Evolutionary conservation across 192 early-diverging fungal species (phyloP).

Genomic region (Coemansia sp.): DNA sequence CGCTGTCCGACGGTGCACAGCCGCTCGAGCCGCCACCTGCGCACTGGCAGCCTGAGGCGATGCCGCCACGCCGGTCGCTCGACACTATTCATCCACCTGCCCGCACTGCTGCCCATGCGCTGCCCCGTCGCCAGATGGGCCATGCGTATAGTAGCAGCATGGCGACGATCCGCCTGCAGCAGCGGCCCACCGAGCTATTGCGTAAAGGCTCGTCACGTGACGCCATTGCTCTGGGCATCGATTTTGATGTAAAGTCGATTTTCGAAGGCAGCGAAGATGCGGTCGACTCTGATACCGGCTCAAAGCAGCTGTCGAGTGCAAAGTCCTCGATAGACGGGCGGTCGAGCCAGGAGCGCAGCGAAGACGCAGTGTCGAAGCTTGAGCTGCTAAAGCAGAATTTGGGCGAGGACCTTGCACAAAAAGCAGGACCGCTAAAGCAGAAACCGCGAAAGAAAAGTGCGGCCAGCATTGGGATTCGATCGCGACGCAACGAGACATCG

Average conservation of each 20-base stretch:
- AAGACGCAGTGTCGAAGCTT: not conserved
- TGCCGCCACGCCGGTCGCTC: slow-evolving; percentile 39
- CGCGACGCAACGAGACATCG: slow-evolving; percentile 33
- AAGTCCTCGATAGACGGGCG: slow-evolving; percentile 17
- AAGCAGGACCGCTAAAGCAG: not conserved
- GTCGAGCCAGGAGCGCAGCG: slow-evolving; percentile 7
- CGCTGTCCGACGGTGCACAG: slow-evolving; percentile 37
- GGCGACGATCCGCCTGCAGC: slow-evolving; percentile 56
- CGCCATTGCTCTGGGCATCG: slow-evolving; percentile 47
- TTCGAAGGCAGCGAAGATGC: slow-evolving; percentile 22
- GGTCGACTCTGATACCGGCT: not conserved
- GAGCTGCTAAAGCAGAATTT: no score
- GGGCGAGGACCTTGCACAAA: not conserved
- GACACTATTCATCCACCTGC: slow-evolving; percentile 26
- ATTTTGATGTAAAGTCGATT: slow-evolving; percentile 48
- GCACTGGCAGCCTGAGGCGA: slow-evolving; percentile 19
- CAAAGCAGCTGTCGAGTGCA: slow-evolving; percentile 2
- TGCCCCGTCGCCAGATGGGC: slow-evolving; percentile 18
- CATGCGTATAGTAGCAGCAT: slow-evolving; percentile 42
- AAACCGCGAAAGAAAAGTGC: slow-evolving; percentile 15
- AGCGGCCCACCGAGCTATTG: slow-evolving; percentile 50
- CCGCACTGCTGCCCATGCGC: slow-evolving; percentile 11
- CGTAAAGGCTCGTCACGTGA: slow-evolving; percentile 50
- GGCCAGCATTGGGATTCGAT: slow-evolving; percentile 23
- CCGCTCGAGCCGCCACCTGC: not conserved